phyloP scores from a whole-genome alignment of 2,329 filamentous ascomycete species.

The Aspergillus amoenus region DNA sequence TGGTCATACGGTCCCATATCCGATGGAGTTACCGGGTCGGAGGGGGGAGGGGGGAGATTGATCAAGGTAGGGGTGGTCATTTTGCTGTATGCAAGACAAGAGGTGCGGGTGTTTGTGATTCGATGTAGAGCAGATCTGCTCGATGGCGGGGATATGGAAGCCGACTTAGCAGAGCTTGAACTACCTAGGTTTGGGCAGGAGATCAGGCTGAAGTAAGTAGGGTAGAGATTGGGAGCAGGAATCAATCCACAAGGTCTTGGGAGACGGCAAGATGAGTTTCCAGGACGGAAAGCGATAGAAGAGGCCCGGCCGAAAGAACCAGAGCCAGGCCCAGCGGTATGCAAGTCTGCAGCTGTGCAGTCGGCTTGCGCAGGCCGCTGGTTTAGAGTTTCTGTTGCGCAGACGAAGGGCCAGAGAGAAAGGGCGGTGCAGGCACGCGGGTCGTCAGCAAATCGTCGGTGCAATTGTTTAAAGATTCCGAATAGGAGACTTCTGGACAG shows the following conservation, averaged over 20 bases:
- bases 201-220: slow-evolving; percentile 3
- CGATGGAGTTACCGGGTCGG: slow-evolving; percentile 80
- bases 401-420: neutral
- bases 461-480: neutral
- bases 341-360: neutral
- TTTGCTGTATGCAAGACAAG: neutral
- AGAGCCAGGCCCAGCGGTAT: too few relatives aligned
- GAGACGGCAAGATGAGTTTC: neutral
- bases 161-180: neutral
- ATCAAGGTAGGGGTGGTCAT: slow-evolving; percentile 67
- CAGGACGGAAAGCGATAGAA: neutral
- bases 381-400: too few relatives aligned
- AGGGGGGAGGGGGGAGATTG: slow-evolving; percentile 78
- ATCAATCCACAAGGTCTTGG: neutral
- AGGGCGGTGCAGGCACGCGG: too few relatives aligned
- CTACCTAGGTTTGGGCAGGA: slow-evolving; percentile 1
- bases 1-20: slow-evolving; percentile 76
- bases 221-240: neutral
- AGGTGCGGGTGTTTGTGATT: neutral
- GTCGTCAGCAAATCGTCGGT: neutral
- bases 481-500: too few relatives aligned
- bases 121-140: neutral
- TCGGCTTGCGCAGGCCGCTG: neutral
- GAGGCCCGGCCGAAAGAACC: too few relatives aligned
- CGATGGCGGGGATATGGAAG: neutral